A percentile compares a stretch with the other conserved stretches of the same genome.
These are phyloP conservation scores for Daldinia sp. DNA, from an alignment of 2,329 filamentous ascomycete genomes.

Conservation along the genomic window DNA sequence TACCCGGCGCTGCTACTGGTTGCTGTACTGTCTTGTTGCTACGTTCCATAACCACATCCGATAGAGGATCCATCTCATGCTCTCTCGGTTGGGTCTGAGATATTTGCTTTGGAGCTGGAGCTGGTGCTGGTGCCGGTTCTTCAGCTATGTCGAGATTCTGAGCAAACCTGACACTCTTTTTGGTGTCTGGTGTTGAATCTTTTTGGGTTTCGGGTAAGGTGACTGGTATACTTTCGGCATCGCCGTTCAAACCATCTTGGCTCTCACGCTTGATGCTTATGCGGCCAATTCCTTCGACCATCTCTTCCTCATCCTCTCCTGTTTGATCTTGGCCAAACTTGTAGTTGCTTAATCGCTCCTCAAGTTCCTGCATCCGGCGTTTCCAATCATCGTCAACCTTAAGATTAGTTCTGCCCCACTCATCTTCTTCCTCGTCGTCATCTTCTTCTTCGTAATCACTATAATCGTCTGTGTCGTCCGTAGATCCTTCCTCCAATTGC, in stretches of 20 bases:
- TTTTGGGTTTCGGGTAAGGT: conserved; percentile 38
- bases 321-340: conserved; percentile 48
- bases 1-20: conserved; percentile 12
- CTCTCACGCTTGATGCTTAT: conserved; percentile 49
- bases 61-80: conserved; percentile 56
- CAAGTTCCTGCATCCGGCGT: conserved; percentile 83
- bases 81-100: conserved; percentile 37
- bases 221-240: conserved; percentile 33
- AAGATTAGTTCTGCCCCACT: conserved; percentile 76
- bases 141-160: conserved; percentile 43
- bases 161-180: conserved; percentile 47
- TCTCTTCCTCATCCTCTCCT: conserved; percentile 52
- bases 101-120: conserved; percentile 36
- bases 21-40: conserved; percentile 28
- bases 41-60: conserved; percentile 58
- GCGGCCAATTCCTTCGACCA: conserved; percentile 50
- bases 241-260: conserved; percentile 37
- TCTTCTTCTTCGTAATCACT: conserved; percentile 62
- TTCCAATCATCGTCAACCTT: conserved; percentile 76
- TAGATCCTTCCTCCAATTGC: conserved; percentile 76
- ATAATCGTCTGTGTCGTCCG: conserved; percentile 60
- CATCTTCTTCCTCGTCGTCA: conserved; percentile 68
- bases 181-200: conserved; percentile 14
- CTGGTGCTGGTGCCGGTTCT: conserved; percentile 36
- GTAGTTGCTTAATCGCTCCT: conserved; percentile 67